Evolutionary conservation across 1,139 yeast species (phyloP), one percentile per base, ranked within the genome.

Genomic region (Spencermartinsiella ligniputridi): DNA sequence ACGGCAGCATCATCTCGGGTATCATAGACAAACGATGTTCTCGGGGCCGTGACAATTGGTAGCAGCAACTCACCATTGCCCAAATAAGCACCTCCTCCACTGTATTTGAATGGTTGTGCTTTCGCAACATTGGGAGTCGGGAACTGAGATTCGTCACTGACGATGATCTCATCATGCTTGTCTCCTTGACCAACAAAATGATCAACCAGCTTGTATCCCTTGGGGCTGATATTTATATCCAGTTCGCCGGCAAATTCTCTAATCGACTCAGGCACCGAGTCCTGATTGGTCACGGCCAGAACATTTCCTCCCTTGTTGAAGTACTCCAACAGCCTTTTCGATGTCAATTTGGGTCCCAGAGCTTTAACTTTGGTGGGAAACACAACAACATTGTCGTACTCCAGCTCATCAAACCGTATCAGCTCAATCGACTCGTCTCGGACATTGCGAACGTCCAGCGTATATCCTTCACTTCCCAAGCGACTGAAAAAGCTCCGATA

Each of bases 191-290:
- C 49, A 47, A 65, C 61, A 66, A 87, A 88, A 62, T 85, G 84
- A 64, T 89, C 96, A 11, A 74, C 66, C 45, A 83, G 69, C 48
- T 71, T 66, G 63, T 78, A 82, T 42, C 80, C 83, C 60, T 80
- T 83, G 47, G 96, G 95, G 35, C 95, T 76, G 48, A 96, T 87
- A 57, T 74, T 78, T 43, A 94, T 81, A 22, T 96, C 98, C 54
- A 89, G 67, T 63, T 90, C 90, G 55, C 81, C 79, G 56, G 87
- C 74, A 56, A 84, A 83, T 3, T 75, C 68, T 49, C 89, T 76
- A 25, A 83, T 66, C 18, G 83, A 77, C 39, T 84, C 89, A 22
- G 94, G 86, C 21, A 80, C 69, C n/a, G 83, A 83, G 21, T 58
- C 55, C 24, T 81, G 72, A 17, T 74, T 67, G 0, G 81, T 74